These are phyloP conservation scores for Collybia sp. DNA, from an alignment of 768 basidiomycete species.

Conservation along the genomic window DNA sequence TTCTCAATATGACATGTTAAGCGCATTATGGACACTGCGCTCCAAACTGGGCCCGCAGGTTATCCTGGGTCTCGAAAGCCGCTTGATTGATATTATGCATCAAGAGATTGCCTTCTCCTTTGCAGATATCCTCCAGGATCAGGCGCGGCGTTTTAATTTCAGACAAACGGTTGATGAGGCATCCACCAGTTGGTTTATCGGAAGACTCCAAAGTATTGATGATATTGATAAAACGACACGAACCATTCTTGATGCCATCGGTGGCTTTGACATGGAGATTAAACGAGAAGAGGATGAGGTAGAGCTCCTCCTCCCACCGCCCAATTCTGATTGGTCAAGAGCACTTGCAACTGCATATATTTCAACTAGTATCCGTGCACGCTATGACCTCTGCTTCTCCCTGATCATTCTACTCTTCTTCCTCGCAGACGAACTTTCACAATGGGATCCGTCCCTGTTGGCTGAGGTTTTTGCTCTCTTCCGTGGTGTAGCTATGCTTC, in stretches of 20 bases:
- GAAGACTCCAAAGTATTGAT: constrained; percentile 51
- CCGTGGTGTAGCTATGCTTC: constrained; percentile 72
- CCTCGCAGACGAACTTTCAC: constrained; percentile 54
- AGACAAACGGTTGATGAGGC: constrained; percentile 56
- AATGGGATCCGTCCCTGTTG: constrained; percentile 61
- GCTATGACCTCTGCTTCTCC: constrained; percentile 71
- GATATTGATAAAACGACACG: constrained; percentile 54
- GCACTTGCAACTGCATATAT: constrained; percentile 62
- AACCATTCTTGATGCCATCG: constrained; percentile 63
- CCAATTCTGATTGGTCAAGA: constrained; percentile 57
- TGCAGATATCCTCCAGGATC: constrained; percentile 68
- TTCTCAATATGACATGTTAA: constrained; percentile 51
- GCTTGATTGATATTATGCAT: constrained; percentile 58
- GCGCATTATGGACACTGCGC: constrained; percentile 60
- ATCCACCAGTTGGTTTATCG: constrained; percentile 53
- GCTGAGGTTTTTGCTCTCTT: constrained; percentile 78
- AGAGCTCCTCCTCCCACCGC: constrained; percentile 46
- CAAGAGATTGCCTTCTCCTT: constrained; percentile 79
- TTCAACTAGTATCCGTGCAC: constrained; percentile 56
- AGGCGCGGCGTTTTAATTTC: constrained; percentile 49
- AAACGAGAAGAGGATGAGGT: constrained; percentile 77
- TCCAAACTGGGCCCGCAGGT: constrained; percentile 54
- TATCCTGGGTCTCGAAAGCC: constrained; percentile 52
- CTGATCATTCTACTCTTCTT: constrained; percentile 69
- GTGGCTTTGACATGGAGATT: constrained; percentile 63